Evolutionary conservation across 306 rosid species (phyloP).

Genomic region (Quercus agrifolia): DNA sequence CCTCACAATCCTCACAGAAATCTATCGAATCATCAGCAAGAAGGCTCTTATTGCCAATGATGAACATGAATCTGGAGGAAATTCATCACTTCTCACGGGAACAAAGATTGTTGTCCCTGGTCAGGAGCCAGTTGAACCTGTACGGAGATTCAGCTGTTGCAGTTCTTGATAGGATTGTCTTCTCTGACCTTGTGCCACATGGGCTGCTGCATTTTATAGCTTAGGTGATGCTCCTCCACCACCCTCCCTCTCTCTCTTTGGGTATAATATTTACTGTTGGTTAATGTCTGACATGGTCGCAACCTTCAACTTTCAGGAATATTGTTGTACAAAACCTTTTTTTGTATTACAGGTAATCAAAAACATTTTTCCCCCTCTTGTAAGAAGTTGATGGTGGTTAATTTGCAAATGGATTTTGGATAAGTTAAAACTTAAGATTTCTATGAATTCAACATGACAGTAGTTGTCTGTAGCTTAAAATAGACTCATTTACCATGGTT

Average conservation of each 20-base stretch:
- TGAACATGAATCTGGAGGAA: conserved; percentile 48
- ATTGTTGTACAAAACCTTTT: neutral
- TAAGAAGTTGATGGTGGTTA: conserved; percentile 6
- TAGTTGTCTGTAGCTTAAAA: neutral
- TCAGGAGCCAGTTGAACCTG: conserved; percentile 45
- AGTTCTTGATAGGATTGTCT: conserved; percentile 33
- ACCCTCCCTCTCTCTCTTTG: neutral
- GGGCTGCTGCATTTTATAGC: conserved; percentile 18
- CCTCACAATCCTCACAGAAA: conserved; percentile 70
- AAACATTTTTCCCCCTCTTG: neutral
- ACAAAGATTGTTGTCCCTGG: conserved; percentile 49
- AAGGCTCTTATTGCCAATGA: conserved; percentile 63
- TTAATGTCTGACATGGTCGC: conserved; percentile 9
- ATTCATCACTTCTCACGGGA: conserved; percentile 67
- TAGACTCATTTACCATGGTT: too few species aligned
- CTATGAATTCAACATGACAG: conserved; percentile 3
- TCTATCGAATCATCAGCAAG: conserved; percentile 59
- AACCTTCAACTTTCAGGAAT: neutral
- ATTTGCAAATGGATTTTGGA: conserved; percentile 4
- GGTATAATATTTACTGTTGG: neutral
- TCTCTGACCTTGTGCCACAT: conserved; percentile 1
- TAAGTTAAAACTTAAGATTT: neutral
- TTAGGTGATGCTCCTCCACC: conserved; percentile 24
- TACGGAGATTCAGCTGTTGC: conserved; percentile 58
- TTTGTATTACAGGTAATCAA: neutral